Conservation (phyloP, 129 eudicot species). For the Logfia minima region DNA sequence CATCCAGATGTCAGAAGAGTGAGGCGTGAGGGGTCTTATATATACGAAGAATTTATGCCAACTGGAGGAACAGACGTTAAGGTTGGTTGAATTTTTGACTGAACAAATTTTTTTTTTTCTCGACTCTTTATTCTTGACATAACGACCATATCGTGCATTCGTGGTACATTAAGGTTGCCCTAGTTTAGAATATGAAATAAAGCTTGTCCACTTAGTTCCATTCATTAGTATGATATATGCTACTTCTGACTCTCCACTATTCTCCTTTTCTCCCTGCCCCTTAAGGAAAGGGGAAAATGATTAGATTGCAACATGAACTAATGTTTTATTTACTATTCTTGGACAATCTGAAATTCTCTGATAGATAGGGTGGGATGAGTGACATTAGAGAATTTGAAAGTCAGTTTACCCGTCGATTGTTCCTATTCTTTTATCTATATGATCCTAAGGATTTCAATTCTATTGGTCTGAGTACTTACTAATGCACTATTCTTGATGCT, state of each 20-base stretch:
- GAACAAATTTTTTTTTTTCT: not conserved
- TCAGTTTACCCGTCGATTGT: not conserved
- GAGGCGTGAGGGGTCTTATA: conserved; percentile 95
- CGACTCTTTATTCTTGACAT: not conserved
- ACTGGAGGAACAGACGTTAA: conserved; percentile 99
- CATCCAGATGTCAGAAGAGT: conserved; percentile 98
- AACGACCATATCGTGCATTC: not conserved
- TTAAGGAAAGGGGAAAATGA: not conserved
- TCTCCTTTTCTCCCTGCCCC: not conserved
- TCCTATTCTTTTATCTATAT: not conserved
- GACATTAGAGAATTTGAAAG: not conserved
- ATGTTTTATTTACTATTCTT: not conserved
- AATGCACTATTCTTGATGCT: not conserved
- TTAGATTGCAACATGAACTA: not conserved
- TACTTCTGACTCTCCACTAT: not conserved
- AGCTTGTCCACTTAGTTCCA: conserved; percentile 1
- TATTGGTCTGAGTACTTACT: conserved; percentile 5
- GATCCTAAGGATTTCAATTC: conserved; percentile 10
- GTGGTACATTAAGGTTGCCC: not conserved
- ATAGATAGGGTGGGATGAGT: conserved; percentile 1
- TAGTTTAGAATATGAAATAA: conserved; percentile 9
- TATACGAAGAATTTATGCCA: conserved; percentile 96
- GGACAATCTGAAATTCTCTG: not conserved
- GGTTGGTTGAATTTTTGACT: conserved; percentile 39
- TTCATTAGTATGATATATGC: not conserved